These are phyloP conservation scores for Podospora pseudoanserina DNA, from an alignment of 495 filamentous ascomycete genomes.

Conservation along the genomic window DNA sequence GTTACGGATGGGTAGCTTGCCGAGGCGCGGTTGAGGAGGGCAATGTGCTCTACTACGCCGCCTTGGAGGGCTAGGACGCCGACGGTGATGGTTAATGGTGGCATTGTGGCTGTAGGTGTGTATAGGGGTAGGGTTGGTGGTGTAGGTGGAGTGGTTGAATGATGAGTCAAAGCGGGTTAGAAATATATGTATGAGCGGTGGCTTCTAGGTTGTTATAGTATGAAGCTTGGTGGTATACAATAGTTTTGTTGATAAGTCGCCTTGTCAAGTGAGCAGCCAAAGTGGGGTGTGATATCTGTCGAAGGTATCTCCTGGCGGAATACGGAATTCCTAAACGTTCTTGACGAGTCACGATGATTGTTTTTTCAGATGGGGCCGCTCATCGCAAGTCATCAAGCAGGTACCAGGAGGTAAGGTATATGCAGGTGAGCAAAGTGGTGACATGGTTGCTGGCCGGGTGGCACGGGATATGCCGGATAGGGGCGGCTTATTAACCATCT, in stretches of 20 bases:
- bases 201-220: background rate
- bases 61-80: constrained; percentile 92
- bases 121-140: background rate
- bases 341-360: background rate
- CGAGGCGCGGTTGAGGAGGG: constrained; percentile 65
- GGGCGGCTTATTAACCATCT: constrained; percentile 21
- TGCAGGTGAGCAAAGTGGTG: background rate
- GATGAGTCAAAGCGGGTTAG: background rate
- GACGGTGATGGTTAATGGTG: constrained; percentile 50
- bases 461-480: constrained; percentile 24
- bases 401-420: background rate
- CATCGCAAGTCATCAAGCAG: background rate
- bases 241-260: too few relatives aligned
- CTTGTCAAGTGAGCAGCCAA: background rate
- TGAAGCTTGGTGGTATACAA: too few relatives aligned
- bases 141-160: background rate
- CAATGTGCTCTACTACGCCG: constrained; percentile 85
- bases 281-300: background rate
- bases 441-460: background rate
- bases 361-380: background rate
- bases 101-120: background rate
- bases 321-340: background rate
- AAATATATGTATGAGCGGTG: background rate
- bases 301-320: background rate
- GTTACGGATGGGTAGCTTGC: constrained; percentile 18